Evolutionary conservation across 495 filamentous ascomycete species (phyloP).

Genomic region (Talaromyces nanjingensis): DNA sequence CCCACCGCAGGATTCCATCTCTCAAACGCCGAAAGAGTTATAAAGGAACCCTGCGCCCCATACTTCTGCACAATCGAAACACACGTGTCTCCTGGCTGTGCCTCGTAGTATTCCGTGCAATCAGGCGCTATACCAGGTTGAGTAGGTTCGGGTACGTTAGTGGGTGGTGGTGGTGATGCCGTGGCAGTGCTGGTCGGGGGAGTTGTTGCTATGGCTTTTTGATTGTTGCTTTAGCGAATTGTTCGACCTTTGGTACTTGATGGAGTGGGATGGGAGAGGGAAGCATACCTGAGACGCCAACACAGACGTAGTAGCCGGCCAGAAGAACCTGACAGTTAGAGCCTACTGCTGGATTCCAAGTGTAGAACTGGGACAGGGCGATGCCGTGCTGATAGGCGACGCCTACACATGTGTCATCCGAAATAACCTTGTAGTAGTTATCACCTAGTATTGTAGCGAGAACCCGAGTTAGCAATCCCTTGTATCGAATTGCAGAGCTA

Average conservation of each 20-base stretch:
- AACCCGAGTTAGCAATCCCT: not conserved
- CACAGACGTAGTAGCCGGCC: slow-evolving; percentile 13
- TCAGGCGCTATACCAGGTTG: slow-evolving; percentile 14
- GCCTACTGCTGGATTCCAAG: slow-evolving; percentile 20
- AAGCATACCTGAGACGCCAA: not conserved
- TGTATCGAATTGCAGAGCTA: no score
- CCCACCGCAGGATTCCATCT: slow-evolving; percentile 17
- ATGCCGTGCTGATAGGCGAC: slow-evolving; percentile 11
- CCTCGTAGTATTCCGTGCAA: slow-evolving; percentile 17
- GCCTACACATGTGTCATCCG: slow-evolving; percentile 15
- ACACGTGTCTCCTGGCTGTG: slow-evolving; percentile 19
- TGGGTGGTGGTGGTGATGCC: not conserved
- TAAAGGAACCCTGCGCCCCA: not conserved
- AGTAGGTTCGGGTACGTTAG: slow-evolving; percentile 13
- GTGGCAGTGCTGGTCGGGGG: not conserved
- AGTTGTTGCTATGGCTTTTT: slow-evolving; percentile 5
- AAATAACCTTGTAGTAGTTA: slow-evolving; percentile 17
- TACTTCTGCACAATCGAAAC: slow-evolving; percentile 13
- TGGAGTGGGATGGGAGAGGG: not conserved
- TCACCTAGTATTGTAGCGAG: slow-evolving; percentile 10
- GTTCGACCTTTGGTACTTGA: not conserved
- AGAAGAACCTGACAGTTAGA: slow-evolving; percentile 13
- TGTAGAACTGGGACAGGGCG: slow-evolving; percentile 14
- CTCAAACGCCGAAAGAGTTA: slow-evolving; percentile 13
- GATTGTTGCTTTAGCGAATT: not conserved